Evolutionary conservation across 306 rosid genomes (phyloP).

Genomic region (Prunus mume): DNA sequence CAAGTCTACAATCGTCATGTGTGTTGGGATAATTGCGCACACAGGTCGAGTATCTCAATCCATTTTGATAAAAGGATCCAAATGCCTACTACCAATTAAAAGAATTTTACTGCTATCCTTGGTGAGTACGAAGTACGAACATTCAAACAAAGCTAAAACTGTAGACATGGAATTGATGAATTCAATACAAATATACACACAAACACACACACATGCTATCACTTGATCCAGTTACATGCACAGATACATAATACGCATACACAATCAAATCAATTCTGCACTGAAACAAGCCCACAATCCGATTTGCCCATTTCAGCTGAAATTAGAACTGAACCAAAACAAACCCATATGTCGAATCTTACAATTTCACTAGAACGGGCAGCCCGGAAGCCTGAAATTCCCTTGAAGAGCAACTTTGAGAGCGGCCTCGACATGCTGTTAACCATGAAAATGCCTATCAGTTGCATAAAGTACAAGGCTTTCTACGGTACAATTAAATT

Average conservation of each 20-base stretch:
- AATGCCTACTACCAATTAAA: slow-evolving; percentile 39
- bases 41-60: slow-evolving; percentile 44
- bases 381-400: slow-evolving; percentile 25
- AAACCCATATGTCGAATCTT: slow-evolving; percentile 9
- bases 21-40: slow-evolving; percentile 65
- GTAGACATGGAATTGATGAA: not conserved
- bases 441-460: not conserved
- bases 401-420: slow-evolving; percentile 37
- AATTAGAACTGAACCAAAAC: not conserved
- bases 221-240: not conserved
- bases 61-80: slow-evolving; percentile 37
- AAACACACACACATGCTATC: too few species aligned
- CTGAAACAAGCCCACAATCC: not conserved
- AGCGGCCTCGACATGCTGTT: slow-evolving; percentile 36
- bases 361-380: slow-evolving; percentile 30
- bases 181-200: not conserved
- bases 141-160: not conserved
- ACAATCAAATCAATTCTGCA: too few species aligned
- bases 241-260: not conserved
- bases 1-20: slow-evolving; percentile 50
- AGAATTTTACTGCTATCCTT: not conserved
- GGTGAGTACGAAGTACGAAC: too few species aligned
- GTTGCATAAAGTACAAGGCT: not conserved
- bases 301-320: too few species aligned
- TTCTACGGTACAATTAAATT: not conserved